phyloP scores from a whole-genome alignment of 129 eudicot species.

The Flaveria bidentis region DNA sequence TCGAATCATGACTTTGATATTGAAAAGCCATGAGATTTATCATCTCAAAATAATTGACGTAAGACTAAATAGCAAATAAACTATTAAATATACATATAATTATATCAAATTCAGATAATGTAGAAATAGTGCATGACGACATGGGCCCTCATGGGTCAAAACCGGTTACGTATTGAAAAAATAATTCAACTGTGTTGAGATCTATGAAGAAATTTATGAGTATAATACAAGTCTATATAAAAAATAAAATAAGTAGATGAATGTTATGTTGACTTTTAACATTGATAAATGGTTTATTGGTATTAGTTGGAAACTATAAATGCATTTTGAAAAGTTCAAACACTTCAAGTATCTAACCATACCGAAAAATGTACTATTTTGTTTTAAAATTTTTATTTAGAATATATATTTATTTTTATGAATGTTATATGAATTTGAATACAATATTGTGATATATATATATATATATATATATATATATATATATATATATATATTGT shows the following conservation, averaged over 20 bases:
- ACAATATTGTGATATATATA: too few relatives aligned
- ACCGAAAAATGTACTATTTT: too few relatives aligned
- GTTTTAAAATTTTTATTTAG: too few relatives aligned
- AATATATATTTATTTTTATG: too few relatives aligned
- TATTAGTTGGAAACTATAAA: constrained; percentile 11
- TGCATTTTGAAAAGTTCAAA: not conserved
- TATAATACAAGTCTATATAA: not conserved
- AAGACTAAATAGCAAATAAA: too few relatives aligned
- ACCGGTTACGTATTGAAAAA: not conserved
- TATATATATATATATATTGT: too few relatives aligned
- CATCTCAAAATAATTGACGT: too few relatives aligned
- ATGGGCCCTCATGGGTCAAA: not conserved
- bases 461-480: too few relatives aligned
- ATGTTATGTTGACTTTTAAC: not conserved
- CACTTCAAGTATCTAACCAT: not conserved
- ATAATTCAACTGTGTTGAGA: not conserved
- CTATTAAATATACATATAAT: too few relatives aligned
- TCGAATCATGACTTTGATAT: too few relatives aligned
- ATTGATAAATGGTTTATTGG: not conserved
- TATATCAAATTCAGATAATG: not conserved
- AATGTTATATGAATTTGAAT: too few relatives aligned
- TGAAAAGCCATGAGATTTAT: too few relatives aligned
- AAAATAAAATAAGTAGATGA: not conserved
- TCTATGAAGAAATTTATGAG: not conserved
- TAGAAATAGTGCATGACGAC: not conserved